Base-by-base conservation (phyloP, 805 yeast species). In the Kuraishia cidri region DNA sequence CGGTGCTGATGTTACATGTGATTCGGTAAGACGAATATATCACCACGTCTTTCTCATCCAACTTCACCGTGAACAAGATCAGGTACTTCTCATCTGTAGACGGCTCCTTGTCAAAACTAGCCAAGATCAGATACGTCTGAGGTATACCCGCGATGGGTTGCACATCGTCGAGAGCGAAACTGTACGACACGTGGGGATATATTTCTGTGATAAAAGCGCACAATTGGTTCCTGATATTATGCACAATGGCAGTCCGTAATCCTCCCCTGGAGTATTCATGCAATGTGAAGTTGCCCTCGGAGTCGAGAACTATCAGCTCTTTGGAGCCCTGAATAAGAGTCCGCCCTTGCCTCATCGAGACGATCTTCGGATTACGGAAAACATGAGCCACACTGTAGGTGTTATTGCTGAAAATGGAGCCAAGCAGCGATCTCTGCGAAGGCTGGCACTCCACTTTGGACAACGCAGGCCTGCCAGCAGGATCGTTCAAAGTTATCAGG, bases 21-120 rank as follows among this genome's bases (percentile, higher is more conserved):
- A 82, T 54, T 43, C 78, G 66, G 54, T 82, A 84, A 1, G 84
- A 73, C 0, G 88, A 81, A 32, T 68, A 65, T 2, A 79, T 58
- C 24, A 68, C 53, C 5, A 75, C 67, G 6, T 75, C 76, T 12
- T 71, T 64, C 2, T 60, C 49, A 31, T 71, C 67, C 35, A 72
- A 56, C 35, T 68, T 59, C 15, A 80, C 47, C 3, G 84, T 75
- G 37, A 70, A 68, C 30, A 80, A 49, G 18, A 79, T 56, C 39
- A 70, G 65, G 35, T 43, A 61, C 35, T 52, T 57, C 41, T 48
- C 59, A 27, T 44, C 44, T 16, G 43, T 26, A 6, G 44, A 52
- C 13, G 40, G 44, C 39, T 50, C 58, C 40, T 44, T 42, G 29
- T 44, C 48, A 35, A 72, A 64, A 4, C 73, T 57, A 0, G 76